Evolutionary conservation across 371 early-diverging fungal species (phyloP), one percentile per base, ranked within the genome.

Genomic region (Fennellomyces sp.): DNA sequence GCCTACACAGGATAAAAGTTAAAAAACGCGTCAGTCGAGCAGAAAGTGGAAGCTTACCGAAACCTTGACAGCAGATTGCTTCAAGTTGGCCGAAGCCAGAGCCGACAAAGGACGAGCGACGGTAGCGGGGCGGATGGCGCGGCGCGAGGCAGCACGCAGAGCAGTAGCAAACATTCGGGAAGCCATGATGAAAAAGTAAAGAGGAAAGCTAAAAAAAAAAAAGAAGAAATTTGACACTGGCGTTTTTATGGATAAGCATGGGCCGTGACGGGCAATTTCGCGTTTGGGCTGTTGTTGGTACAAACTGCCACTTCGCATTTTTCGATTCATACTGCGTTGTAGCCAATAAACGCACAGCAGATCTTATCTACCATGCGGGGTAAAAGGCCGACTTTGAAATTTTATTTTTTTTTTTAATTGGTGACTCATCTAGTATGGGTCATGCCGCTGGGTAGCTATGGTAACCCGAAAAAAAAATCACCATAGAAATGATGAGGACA

Each of bases 151-250:
- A 58, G 75, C 56, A 55, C 81, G 81, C 58, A 74, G 35, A 56
- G 76, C 78, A 51, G 70, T 65, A 45, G 74, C 56, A 45, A 81
- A 74, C 51, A 67, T 57, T 56, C 75, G 69, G 63, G 76, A 74
- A 58, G 77, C 68, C 76, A 76, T 78, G 17, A 52, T 19, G 50
- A 42, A 47, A 38, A 30, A 35, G 39, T 41, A 17, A 30, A 26
- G 45, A 19, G 52, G 64, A 54, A 49, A 52, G 30, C 42, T 38
- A 60, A 68, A 58, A 48, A 51, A 38, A 58, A 58, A 31, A 23
- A 53, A 36, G 59, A 27, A 17, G 35, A 35, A 49, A 58, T 29
- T 49, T 48, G 42, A 38, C 29, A 29, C 35, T 3, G 19, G n/a
- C 53, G 35, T 17, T 56, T 63, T 63, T 52, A 63, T 42, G 26